Percentiles rank a stretch among this genome's conserved stretches.
These are phyloP conservation scores for Fragaria iinumae DNA, from an alignment of 306 rosid species.

Conservation along the genomic window DNA sequence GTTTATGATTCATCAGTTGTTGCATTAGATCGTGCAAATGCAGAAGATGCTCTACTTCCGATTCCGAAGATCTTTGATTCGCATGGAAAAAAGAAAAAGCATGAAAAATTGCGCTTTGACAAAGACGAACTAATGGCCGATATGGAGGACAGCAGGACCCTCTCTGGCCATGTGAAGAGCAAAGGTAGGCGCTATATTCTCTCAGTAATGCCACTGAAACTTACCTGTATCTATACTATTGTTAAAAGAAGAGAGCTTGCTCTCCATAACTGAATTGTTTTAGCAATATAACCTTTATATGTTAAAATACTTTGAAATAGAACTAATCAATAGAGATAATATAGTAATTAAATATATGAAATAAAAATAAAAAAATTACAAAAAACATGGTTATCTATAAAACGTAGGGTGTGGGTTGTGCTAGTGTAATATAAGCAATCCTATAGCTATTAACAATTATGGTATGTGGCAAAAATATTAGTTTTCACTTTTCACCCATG, in stretches of 20 bases:
- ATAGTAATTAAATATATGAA: too few species aligned
- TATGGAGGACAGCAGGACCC: slow-evolving; percentile 31
- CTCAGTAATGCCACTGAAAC: not conserved
- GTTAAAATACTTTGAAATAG: too few species aligned
- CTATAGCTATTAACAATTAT: not conserved
- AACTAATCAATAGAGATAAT: too few species aligned
- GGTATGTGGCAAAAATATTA: not conserved
- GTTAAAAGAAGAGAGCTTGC: too few species aligned
- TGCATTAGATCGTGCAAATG: slow-evolving; percentile 87
- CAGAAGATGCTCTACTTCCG: slow-evolving; percentile 86
- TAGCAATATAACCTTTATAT: too few species aligned
- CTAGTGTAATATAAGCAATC: not conserved
- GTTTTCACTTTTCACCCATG: not conserved
- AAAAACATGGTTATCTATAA: too few species aligned
- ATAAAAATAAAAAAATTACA: too few species aligned
- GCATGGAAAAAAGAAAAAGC: slow-evolving; percentile 34
- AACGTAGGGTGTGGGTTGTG: too few species aligned
- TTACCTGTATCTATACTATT: not conserved
- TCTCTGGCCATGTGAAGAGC: slow-evolving; percentile 34
- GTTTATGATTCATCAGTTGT: slow-evolving; percentile 53
- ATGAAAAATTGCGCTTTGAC: slow-evolving; percentile 34
- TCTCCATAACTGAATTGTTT: too few species aligned
- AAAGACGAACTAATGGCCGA: slow-evolving; percentile 31
- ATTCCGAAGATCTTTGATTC: slow-evolving; percentile 72
- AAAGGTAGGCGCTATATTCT: slow-evolving; percentile 43